A percentile compares a stretch with the other conserved stretches of the same genome.
Conservation (phyloP, 2,329 filamentous ascomycete species). For the Macrophomina tecta region DNA sequence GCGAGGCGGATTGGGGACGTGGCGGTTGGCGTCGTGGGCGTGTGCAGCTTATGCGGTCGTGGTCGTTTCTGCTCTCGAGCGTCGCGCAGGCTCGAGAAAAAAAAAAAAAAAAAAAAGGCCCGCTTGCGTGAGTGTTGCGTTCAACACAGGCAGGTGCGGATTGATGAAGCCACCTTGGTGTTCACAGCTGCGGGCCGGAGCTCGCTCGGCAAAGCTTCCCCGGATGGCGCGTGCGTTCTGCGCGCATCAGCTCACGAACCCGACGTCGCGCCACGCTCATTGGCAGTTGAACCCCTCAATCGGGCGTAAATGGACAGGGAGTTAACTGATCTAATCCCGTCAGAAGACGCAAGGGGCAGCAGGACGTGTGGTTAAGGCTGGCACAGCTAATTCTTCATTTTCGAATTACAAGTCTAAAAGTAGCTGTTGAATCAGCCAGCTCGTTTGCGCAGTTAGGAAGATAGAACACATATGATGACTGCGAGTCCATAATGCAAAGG, state of each 20-base stretch:
- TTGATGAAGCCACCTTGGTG: conserved; percentile 27
- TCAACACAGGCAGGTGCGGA: neutral
- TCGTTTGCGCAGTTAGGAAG: neutral
- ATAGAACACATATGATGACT: conserved; percentile 4
- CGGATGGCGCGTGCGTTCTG: neutral
- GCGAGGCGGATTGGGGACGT: neutral
- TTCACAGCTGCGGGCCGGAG: conserved; percentile 23
- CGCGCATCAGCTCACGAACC: neutral
- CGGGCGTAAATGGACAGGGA: no score
- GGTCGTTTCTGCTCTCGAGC: neutral
- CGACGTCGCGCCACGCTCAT: no score
- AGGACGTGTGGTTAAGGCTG: neutral
- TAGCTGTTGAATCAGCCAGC: conserved; percentile 6
- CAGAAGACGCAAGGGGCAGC: no score
- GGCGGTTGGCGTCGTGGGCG: neutral
- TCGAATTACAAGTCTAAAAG: conserved; percentile 12
- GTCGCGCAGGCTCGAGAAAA: neutral
- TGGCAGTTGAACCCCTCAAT: no score
- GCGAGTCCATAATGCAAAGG: conserved; percentile 17
- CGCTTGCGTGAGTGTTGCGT: neutral
- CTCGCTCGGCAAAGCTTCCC: conserved; percentile 22
- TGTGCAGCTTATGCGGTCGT: neutral
- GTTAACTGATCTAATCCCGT: no score
- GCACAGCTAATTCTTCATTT: neutral
- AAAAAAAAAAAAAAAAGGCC: no score